Evolutionary conservation across 768 basidiomycete species (phyloP).

Genomic region (Calocybe gangraenosa): DNA sequence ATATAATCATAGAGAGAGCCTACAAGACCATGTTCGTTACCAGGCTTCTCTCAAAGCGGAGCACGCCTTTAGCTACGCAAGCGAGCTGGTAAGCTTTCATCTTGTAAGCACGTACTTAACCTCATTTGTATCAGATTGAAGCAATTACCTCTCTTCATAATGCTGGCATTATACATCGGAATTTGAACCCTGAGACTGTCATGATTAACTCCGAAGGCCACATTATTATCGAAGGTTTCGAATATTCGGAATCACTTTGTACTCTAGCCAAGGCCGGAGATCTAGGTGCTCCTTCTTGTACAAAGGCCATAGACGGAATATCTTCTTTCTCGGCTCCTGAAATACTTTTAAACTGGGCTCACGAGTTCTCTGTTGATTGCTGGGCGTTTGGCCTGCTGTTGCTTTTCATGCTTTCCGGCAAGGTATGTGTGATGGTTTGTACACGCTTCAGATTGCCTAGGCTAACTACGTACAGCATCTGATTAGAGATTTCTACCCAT

Average conservation of each 20-base stretch:
- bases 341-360: constrained; percentile 49
- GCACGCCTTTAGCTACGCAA: constrained; percentile 38
- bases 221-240: constrained; percentile 40
- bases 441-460: no score
- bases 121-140: constrained; percentile 27
- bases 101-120: background rate
- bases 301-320: constrained; percentile 25
- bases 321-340: constrained; percentile 47
- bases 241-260: constrained; percentile 35
- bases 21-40: constrained; percentile 26
- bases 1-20: constrained; percentile 25
- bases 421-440: constrained; percentile 26
- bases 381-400: constrained; percentile 57
- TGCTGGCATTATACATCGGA: constrained; percentile 42
- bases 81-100: constrained; percentile 39
- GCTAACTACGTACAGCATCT: constrained; percentile 6
- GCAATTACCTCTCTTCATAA: constrained; percentile 42
- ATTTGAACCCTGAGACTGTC: constrained; percentile 40
- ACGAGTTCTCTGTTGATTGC: constrained; percentile 48
- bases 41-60: constrained; percentile 31
- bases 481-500: constrained; percentile 8
- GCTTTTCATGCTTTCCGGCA: constrained; percentile 45
- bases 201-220: constrained; percentile 42
- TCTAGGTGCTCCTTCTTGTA: constrained; percentile 37
- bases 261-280: constrained; percentile 13